A percentile compares a stretch with the other conserved stretches of the same genome.
phyloP scores from a whole-genome alignment of 2,329 filamentous ascomycete genomes.

The Claviceps maximensis region DNA sequence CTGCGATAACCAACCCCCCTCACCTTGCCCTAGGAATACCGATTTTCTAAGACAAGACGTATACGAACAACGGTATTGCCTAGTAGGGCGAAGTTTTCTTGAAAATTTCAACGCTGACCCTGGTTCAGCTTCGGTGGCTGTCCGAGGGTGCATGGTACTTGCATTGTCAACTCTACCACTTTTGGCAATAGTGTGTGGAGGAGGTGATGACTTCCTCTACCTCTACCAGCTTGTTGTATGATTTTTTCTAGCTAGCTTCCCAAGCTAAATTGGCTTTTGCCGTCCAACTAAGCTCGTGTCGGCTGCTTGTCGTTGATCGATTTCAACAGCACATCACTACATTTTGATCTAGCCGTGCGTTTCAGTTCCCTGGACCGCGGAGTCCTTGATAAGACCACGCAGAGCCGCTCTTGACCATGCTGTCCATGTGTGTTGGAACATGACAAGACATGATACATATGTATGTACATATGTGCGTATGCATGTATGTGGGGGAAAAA shows the following conservation, averaged over 20 bases:
- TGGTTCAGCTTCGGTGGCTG: not conserved
- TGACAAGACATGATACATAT: not conserved
- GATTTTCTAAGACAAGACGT: not conserved
- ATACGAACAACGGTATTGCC: not conserved
- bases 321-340: not conserved
- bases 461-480: not conserved
- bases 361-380: not conserved
- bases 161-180: not conserved
- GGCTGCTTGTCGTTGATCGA: not conserved
- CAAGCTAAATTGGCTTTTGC: not conserved
- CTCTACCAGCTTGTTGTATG: not conserved
- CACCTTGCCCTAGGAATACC: not conserved
- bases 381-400: not conserved
- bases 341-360: not conserved
- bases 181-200: not conserved
- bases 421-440: not conserved
- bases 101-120: not conserved
- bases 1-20: not conserved
- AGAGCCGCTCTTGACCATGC: not conserved
- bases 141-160: not conserved
- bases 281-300: not conserved
- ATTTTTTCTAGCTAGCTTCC: not conserved
- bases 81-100: not conserved
- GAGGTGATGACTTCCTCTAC: not conserved
- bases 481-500: too few relatives aligned